A percentile compares a stretch with the other conserved stretches of the same genome.
Conservation (phyloP, 805 yeast genomes). For the Yarrowia divulgata region DNA sequence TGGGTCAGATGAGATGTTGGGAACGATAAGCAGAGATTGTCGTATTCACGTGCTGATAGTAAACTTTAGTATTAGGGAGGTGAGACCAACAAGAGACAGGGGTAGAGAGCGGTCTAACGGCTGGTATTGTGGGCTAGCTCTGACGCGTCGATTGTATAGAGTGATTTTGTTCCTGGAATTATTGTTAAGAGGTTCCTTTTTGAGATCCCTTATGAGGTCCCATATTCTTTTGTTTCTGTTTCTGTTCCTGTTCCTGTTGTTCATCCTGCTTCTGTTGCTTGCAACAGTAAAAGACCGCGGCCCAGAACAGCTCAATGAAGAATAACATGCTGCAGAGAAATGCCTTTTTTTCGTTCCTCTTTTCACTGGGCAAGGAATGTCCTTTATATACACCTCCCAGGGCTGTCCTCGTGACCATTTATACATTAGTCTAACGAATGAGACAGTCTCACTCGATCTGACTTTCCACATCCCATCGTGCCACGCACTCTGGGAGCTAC, state of each 20-base stretch:
- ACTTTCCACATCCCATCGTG: too few relatives aligned
- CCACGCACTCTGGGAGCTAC: background rate
- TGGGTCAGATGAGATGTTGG: background rate
- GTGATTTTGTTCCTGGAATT: too few relatives aligned
- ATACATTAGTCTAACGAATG: too few relatives aligned
- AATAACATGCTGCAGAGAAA: background rate
- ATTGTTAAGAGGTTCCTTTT: too few relatives aligned
- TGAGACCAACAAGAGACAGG: slow-evolving; percentile 41
- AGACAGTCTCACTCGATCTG: background rate
- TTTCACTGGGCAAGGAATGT: background rate
- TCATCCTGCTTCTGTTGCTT: background rate
- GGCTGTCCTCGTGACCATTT: background rate
- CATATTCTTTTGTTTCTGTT: background rate
- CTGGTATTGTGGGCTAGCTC: too few relatives aligned
- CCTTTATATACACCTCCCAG: background rate
- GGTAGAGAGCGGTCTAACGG: slow-evolving; percentile 13
- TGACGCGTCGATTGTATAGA: too few relatives aligned
- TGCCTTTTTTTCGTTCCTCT: background rate
- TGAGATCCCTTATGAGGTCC: too few relatives aligned
- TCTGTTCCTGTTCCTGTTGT: too few relatives aligned
- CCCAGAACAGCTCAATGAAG: slow-evolving; percentile 3
- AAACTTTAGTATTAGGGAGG: slow-evolving; percentile 2
- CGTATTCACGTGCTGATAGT: slow-evolving; percentile 35
- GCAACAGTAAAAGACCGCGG: background rate
- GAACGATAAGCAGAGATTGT: slow-evolving; percentile 20